Percentiles rank a stretch among this genome's conserved stretches.
These are phyloP conservation scores for Cytospora paraplurivora DNA, from an alignment of 2,329 filamentous ascomycete species.

Conservation along the genomic window DNA sequence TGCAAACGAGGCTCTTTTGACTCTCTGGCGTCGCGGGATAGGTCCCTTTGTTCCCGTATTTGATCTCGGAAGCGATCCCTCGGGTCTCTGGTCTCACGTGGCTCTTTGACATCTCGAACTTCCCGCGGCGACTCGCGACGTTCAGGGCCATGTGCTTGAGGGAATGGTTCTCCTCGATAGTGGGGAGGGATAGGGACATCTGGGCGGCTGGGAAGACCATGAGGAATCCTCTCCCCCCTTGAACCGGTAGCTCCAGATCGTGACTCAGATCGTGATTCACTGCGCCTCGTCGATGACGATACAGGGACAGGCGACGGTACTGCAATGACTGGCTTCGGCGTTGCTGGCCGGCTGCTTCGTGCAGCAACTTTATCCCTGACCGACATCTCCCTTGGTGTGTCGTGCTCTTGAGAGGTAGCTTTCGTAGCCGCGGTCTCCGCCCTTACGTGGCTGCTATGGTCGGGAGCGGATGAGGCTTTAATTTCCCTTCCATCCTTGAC, in stretches of 20 bases:
- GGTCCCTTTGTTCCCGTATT: conserved; percentile 25
- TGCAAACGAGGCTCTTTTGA: conserved; percentile 33
- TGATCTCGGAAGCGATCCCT: conserved; percentile 37
- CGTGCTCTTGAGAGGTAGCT: conserved; percentile 30
- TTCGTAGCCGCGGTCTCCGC: conserved; percentile 27
- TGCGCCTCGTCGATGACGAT: conserved; percentile 15
- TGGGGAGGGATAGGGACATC: conserved; percentile 58
- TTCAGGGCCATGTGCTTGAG: conserved; percentile 41
- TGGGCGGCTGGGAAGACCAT: conserved; percentile 56
- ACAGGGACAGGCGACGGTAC: conserved; percentile 4
- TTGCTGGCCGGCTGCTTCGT: conserved; percentile 32
- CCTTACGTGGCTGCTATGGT: conserved; percentile 26
- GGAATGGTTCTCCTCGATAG: conserved; percentile 49
- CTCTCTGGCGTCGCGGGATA: conserved; percentile 37
- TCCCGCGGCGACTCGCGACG: conserved; percentile 37
- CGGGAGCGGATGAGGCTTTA: conserved; percentile 33
- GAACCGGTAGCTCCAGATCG: conserved; percentile 37
- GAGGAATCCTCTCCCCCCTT: conserved; percentile 23
- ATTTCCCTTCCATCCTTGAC: conserved; percentile 61
- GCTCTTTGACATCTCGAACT: conserved; percentile 44
- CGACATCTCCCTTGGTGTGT: conserved; percentile 33
- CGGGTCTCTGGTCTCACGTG: conserved; percentile 43
- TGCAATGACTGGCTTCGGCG: conserved; percentile 22
- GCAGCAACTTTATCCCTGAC: conserved; percentile 38
- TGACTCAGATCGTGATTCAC: conserved; percentile 23